phyloP scores from a whole-genome alignment of 164 flowering plant genomes.

The Brasenia schreberi region DNA sequence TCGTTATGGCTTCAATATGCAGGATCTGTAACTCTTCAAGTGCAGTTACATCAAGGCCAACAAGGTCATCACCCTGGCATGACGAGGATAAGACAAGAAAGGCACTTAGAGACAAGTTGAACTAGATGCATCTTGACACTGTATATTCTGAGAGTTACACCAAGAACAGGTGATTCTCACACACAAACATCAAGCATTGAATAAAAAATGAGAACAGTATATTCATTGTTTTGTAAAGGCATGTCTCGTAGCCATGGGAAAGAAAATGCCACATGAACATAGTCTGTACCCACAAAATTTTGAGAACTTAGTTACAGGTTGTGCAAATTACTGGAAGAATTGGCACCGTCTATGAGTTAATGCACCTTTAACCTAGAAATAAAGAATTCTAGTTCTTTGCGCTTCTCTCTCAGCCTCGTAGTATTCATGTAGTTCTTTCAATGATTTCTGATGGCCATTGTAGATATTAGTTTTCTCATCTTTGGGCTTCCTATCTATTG shows the following conservation, averaged over 20 bases:
- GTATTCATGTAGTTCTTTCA: slow-evolving; percentile 24
- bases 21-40: slow-evolving; percentile 55
- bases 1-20: slow-evolving; percentile 62
- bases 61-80: slow-evolving; percentile 41
- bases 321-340: too few relatives aligned
- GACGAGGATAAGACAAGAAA: not conserved
- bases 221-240: too few relatives aligned
- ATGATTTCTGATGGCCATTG: slow-evolving; percentile 8
- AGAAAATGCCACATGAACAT: too few relatives aligned
- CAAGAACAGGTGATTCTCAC: not conserved
- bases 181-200: not conserved
- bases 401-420: slow-evolving; percentile 35
- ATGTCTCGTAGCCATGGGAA: too few relatives aligned
- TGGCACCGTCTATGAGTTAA: not conserved
- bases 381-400: slow-evolving; percentile 35
- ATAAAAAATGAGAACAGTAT: not conserved
- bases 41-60: slow-evolving; percentile 26
- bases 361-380: slow-evolving; percentile 48
- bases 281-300: too few relatives aligned
- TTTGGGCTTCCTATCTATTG: slow-evolving; percentile 7
- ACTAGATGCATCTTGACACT: too few relatives aligned
- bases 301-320: too few relatives aligned
- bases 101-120: too few relatives aligned
- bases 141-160: not conserved
- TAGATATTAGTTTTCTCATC: slow-evolving; percentile 10